Evolutionary conservation across 2,329 filamentous ascomycete species (phyloP), one percentile per base, ranked within the genome.

Genomic region (Cryphonectria nitschkei): DNA sequence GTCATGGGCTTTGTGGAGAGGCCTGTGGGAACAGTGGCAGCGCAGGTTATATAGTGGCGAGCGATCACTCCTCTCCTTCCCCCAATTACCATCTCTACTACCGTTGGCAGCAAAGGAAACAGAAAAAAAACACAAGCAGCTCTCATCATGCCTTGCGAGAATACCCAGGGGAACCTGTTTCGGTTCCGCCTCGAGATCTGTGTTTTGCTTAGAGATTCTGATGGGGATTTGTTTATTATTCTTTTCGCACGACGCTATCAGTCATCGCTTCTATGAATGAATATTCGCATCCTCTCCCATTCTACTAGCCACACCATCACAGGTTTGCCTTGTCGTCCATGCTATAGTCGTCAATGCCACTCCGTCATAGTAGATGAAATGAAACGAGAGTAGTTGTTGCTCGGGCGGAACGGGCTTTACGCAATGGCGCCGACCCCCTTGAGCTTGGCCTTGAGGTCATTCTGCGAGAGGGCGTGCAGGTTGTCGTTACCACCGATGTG

Each of bases 401-500:
- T 34, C 22, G 34, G 26, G 37, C 37, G 19, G 46, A 7, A 50
- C 46, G 22, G 22, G 32, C 67, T 81, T 83, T 82, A 83, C 79
- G 77, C 78, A 70, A 84, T 67, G 65, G 83, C 85, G 73, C 81
- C 82, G 32, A 82, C 83, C 41, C 81, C 79, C 75, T 77, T 75
- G 66, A 88, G 79, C 65, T 85, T 76, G 52, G 75, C 73, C 77
- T 82, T 77, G 39, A 98, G 83, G 75, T 97, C 80, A 81, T 88
- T 89, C 82, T 86, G 89, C 68, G 80, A 81, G 68, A 75, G 76
- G 1, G 83, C 86, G 83, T 95, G 91, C 74, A 97, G 82, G 76
- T 96, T 95, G 34, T 94, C 97, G 89, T 98, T 98, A 76, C 96
- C 96, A 74, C 96, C 96, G 80, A 99, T 97, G 84, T 98, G 95